These are phyloP conservation scores for Trichoderma brevicompactum DNA, from an alignment of 2,329 filamentous ascomycete genomes.

Conservation along the genomic window DNA sequence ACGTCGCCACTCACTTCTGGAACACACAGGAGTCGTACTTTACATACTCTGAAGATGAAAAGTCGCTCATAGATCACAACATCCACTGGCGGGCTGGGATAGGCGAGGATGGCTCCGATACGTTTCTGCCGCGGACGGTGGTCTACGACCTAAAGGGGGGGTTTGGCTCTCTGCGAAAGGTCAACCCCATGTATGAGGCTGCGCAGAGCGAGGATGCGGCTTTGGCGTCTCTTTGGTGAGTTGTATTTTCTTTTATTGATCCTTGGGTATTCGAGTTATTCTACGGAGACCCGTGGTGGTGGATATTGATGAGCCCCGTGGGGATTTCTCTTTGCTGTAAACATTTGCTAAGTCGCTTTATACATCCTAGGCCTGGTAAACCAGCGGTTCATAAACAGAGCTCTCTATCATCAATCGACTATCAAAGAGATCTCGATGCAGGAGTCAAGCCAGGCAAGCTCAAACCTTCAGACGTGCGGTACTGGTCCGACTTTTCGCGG, in stretches of 20 bases:
- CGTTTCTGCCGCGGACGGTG: conserved; percentile 86
- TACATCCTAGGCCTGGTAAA: conserved; percentile 61
- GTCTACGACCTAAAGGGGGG: conserved; percentile 95
- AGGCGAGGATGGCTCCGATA: conserved; percentile 82
- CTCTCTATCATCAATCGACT: conserved; percentile 71
- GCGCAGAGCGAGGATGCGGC: conserved; percentile 40
- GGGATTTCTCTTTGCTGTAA: no score
- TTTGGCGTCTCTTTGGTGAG: conserved; percentile 44
- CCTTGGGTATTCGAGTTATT: not conserved
- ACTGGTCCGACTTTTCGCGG: conserved; percentile 95
- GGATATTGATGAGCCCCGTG: no score
- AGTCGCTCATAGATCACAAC: conserved; percentile 53
- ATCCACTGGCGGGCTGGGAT: conserved; percentile 86
- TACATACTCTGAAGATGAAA: conserved; percentile 67
- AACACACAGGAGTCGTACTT: conserved; percentile 99
- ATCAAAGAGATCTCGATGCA: conserved; percentile 78
- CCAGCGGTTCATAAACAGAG: conserved; percentile 70
- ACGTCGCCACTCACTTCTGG: conserved; percentile 96
- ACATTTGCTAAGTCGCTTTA: not conserved
- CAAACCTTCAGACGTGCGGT: conserved; percentile 74
- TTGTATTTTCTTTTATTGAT: not conserved
- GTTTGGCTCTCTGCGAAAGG: conserved; percentile 85
- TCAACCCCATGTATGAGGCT: conserved; percentile 83
- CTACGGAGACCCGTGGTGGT: no score
- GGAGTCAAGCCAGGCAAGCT: conserved; percentile 70